These are phyloP conservation scores for Monilinia fructicola DNA, from an alignment of 2,329 filamentous ascomycete species.

Conservation along the genomic window DNA sequence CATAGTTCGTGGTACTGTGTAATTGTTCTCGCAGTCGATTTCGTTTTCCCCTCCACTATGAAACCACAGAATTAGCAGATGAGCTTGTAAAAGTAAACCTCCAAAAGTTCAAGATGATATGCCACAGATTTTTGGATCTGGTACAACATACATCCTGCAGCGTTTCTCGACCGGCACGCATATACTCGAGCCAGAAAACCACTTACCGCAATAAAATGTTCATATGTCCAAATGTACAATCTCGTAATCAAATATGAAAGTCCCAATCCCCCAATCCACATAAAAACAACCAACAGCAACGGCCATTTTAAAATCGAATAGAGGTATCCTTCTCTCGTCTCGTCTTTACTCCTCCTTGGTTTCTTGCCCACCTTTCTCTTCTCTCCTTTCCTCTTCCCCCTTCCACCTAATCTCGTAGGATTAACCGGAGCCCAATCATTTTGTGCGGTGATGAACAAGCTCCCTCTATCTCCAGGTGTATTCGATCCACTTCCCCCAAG, in stretches of 20 bases:
- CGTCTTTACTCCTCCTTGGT: constrained; percentile 65
- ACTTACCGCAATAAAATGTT: constrained; percentile 43
- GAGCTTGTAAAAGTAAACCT: not conserved
- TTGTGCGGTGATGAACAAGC: constrained; percentile 75
- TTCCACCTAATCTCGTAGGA: constrained; percentile 33
- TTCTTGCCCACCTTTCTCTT: constrained; percentile 43
- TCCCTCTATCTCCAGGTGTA: constrained; percentile 24
- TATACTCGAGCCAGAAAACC: not conserved
- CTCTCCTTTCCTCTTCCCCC: constrained; percentile 42
- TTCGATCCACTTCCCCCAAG: constrained; percentile 24
- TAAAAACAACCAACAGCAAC: constrained; percentile 73
- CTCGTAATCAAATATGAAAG: constrained; percentile 76
- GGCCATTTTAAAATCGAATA: constrained; percentile 93
- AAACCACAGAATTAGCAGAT: constrained; percentile 62
- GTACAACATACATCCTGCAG: not conserved
- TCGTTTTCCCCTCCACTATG: constrained; percentile 72
- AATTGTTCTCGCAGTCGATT: constrained; percentile 70
- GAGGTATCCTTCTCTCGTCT: constrained; percentile 90
- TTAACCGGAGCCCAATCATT: constrained; percentile 95
- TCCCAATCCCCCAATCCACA: constrained; percentile 76
- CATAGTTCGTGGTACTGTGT: constrained; percentile 70
- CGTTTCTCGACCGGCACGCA: not conserved
- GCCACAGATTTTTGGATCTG: not conserved
- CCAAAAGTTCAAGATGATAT: not conserved
- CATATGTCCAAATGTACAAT: constrained; percentile 88